Evolutionary conservation across 352 stramenopile species (phyloP), one percentile per base, ranked within the genome.

Genomic region (Globisporangium polare): DNA sequence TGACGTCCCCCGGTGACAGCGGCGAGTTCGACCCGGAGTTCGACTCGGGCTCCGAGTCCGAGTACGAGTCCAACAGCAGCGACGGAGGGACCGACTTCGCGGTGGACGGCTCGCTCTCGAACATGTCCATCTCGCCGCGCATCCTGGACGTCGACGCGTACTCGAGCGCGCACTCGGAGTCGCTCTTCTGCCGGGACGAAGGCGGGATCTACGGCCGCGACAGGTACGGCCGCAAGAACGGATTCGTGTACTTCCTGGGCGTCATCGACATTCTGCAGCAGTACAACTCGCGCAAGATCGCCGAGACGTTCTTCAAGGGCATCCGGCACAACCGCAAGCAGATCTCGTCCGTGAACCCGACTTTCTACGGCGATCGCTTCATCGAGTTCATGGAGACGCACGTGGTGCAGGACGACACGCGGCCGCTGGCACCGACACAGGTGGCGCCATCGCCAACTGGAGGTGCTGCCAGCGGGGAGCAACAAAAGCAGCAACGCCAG

Each of bases 221-320:
- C 26, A 72, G 72, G 17, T 58, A 78, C 50, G 79, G 81, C 5
- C 72, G 74, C 46, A 88, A 89, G 74, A 92, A 89, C 63, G 83
- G 83, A 3, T 87, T 81, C 18, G 78, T 97, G 35, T 97, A 97
- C 63, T 97, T 95, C 73, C 66, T 95, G 46, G 90, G 92, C 26
- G 80, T 98, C 43, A 98, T 98, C 59, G 93, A 98, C 67, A 98
- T 98, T 49, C 50, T 98, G 51, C 92, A 98, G 75, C 86, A 97
- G 66, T 98, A 97, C 75, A 98, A 97, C 68, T 84, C 77, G 29
- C 77, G 80, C 33, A 98, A 98, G 78, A 86, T 92, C 51, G 85
- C 80, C 7, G 92, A 98, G 73, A 97, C 84, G 17, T 78, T 95
- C 55, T 78, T 97, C 68, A 97, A 97, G 59, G 81, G 83, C 20